Conservation (phyloP, 306 rosid genomes). For the Macrotyloma uniflorum region DNA sequence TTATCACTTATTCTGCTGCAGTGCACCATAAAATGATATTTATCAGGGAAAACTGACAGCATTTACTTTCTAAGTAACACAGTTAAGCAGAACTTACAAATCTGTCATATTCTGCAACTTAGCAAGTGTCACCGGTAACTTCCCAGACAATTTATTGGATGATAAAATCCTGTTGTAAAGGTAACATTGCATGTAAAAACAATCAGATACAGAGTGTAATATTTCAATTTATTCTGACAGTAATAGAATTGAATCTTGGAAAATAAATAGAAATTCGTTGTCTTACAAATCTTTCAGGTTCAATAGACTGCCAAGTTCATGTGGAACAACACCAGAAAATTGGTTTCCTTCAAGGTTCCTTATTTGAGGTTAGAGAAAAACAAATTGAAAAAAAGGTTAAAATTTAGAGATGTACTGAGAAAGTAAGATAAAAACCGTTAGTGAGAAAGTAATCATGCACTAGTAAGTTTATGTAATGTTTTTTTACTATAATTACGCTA, state of each 20-base stretch:
- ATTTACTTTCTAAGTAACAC: slow-evolving; percentile 14
- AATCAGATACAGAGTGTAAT: slow-evolving; percentile 16
- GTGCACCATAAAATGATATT: slow-evolving; percentile 34
- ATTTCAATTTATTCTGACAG: slow-evolving; percentile 19
- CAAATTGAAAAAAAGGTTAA: not conserved
- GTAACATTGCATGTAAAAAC: slow-evolving; percentile 27
- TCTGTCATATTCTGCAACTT: slow-evolving; percentile 60
- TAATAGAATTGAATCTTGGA: slow-evolving; percentile 19
- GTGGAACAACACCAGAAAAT: slow-evolving; percentile 71
- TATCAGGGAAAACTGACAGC: not conserved
- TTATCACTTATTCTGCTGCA: slow-evolving; percentile 88
- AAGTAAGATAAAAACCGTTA: slow-evolving; percentile 13
- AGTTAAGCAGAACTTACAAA: slow-evolving; percentile 53
- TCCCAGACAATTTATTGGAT: slow-evolving; percentile 77
- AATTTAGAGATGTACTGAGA: slow-evolving; percentile 7
- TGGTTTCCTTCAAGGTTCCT: slow-evolving; percentile 79
- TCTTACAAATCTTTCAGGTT: slow-evolving; percentile 69
- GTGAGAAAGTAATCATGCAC: too few species aligned
- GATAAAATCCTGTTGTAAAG: slow-evolving; percentile 67
- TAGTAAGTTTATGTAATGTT: too few species aligned
- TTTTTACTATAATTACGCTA: too few species aligned
- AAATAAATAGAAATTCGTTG: slow-evolving; percentile 28
- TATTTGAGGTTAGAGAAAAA: too few species aligned
- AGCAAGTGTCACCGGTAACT: slow-evolving; percentile 59
- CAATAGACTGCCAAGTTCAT: slow-evolving; percentile 66